A percentile compares a stretch with the other conserved stretches of the same genome.
phyloP scores from a whole-genome alignment of 306 rosid genomes.

The Macrotyloma uniflorum region DNA sequence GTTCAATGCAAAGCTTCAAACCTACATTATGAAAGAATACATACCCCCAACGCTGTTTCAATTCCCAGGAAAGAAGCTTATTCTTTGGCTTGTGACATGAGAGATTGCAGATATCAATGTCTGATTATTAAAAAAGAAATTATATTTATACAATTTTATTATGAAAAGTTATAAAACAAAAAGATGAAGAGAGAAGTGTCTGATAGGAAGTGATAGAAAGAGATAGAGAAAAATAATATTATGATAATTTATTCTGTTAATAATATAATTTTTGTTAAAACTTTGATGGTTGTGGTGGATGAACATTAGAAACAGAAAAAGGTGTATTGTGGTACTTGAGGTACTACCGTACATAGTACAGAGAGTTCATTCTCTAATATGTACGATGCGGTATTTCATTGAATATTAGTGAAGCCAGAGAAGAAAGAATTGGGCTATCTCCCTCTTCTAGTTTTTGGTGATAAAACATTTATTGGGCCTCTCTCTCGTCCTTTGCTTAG shows the following conservation, averaged over 20 bases:
- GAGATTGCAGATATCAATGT: background rate
- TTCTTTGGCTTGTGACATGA: background rate
- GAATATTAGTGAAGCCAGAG: background rate
- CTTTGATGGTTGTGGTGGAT: background rate
- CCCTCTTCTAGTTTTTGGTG: no score
- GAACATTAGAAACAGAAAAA: background rate
- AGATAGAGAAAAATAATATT: background rate
- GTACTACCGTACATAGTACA: background rate
- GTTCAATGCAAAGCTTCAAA: conserved; percentile 6
- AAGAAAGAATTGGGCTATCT: background rate
- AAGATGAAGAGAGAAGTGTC: background rate
- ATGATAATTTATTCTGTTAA: background rate
- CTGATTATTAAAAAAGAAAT: background rate
- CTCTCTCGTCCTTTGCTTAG: background rate
- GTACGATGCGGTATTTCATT: background rate
- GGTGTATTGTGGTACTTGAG: background rate
- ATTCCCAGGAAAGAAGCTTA: background rate
- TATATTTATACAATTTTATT: background rate
- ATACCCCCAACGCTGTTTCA: background rate
- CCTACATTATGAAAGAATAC: background rate
- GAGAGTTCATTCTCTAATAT: background rate
- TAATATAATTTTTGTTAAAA: background rate
- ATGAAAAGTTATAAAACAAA: background rate
- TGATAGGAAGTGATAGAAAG: background rate
- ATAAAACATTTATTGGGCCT: no score